Evolutionary conservation across 495 filamentous ascomycete species (phyloP), one percentile per base, ranked within the genome.

Genomic region (Peziza echinospora): DNA sequence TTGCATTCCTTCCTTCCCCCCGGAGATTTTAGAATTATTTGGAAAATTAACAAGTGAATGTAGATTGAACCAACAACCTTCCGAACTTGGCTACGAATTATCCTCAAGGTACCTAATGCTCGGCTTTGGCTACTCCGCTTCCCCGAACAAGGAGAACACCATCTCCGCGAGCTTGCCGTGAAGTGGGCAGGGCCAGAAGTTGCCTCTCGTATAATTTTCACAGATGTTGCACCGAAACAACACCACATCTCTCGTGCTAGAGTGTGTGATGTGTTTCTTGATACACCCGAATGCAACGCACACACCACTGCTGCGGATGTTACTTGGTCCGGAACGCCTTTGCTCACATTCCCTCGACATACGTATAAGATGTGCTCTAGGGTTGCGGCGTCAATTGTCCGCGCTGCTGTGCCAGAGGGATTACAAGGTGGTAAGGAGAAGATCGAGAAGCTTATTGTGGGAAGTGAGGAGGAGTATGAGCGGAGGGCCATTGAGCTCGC

Each of bases 331-430:
- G 85, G 83, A 45, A 99, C 91, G 5, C 89, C 89, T 26, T 68
- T 99, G 44, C 66, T 96, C 46, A 99, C 89, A 0, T 69, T 86
- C n/a, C 85, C 86, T n/a, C 73, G 87, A 24, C 89, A 94, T 62
- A 71, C 76, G 46, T 93, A 94, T 62, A 99, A 99, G 66, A 99
- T 99, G 89, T 96, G 91, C 63, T 91, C 83, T 37, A 77, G 91
- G 44, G 96, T 97, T 81, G 89, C 89, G 19, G 86, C 86, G 28
- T 87, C 82, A 11, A 96, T 97, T 52, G 68, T 97, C 10, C 79
- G 72, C 49, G 91, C 89, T 30, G 89, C 89, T 2, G 65, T 96
- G 6, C 86, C 91, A 0, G 76, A 74, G 51, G 65, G 63, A 3
- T 8, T n/a, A n/a, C n/a, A 10, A 23, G 73, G 73, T 16, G 86